Conservation (phyloP, 208 protist species). For the Trypanosoma avium region DNA sequence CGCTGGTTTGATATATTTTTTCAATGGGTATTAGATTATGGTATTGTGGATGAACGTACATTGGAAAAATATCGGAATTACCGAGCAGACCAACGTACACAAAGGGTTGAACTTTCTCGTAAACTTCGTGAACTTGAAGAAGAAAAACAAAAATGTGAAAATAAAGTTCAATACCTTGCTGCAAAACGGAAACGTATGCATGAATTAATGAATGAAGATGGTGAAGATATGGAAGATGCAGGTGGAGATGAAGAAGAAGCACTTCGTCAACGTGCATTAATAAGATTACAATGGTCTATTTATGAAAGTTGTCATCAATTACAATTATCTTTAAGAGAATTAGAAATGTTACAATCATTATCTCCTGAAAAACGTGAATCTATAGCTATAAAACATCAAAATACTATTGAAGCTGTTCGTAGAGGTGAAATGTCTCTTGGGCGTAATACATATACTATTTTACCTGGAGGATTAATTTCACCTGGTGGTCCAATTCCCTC, state of each 20-base stretch:
- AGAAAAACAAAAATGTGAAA: constrained; percentile 44
- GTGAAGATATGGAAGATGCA: constrained; percentile 49
- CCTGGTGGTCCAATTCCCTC: constrained; percentile 40
- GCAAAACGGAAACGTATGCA: constrained; percentile 74
- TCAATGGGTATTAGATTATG: constrained; percentile 72
- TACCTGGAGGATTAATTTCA: constrained; percentile 74
- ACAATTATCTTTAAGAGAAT: constrained; percentile 68
- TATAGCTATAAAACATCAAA: constrained; percentile 67
- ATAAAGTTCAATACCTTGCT: constrained; percentile 61
- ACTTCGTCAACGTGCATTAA: constrained; percentile 62
- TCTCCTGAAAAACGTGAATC: constrained; percentile 51
- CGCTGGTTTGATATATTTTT: constrained; percentile 75
- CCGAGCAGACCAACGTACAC: constrained; percentile 64
- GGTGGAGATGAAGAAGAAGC: constrained; percentile 84
- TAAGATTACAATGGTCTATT: constrained; percentile 70
- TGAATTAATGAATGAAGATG: constrained; percentile 65
- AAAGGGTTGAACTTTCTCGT: constrained; percentile 77
- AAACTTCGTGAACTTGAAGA: constrained; percentile 41
- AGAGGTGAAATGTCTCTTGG: constrained; percentile 64
- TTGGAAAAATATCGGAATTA: constrained; percentile 64
- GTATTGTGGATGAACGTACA: constrained; percentile 63
- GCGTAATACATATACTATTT: constrained; percentile 85
- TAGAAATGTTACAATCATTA: constrained; percentile 72
- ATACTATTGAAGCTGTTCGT: constrained; percentile 67
- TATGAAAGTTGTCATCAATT: constrained; percentile 82